Evolutionary conservation across 208 protist species (phyloP).

Genomic region (Angomonas ambiguus): DNA sequence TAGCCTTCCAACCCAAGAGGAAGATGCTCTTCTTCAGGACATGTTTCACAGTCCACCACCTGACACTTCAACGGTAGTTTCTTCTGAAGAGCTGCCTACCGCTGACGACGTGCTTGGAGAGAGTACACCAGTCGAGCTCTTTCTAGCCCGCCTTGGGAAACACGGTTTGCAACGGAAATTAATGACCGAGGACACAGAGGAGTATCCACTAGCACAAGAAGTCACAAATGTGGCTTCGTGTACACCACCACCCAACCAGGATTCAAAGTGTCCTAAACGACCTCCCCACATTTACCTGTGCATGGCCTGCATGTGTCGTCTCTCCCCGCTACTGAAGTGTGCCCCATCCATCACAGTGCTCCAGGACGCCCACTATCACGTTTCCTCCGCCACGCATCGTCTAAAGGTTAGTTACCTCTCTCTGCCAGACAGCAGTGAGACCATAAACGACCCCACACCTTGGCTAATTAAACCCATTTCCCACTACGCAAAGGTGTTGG

Average conservation of each 20-base stretch:
- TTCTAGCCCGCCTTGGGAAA: constrained; percentile 68
- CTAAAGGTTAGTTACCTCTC: constrained; percentile 65
- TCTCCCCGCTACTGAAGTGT: constrained; percentile 32
- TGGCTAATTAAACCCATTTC: constrained; percentile 14
- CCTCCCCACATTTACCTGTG: constrained; percentile 83
- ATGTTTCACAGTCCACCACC: neutral
- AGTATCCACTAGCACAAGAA: constrained; percentile 18
- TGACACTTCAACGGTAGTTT: neutral
- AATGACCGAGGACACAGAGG: constrained; percentile 26
- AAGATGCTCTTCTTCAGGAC: neutral
- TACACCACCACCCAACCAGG: neutral
- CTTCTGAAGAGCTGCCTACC: neutral
- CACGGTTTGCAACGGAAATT: constrained; percentile 74
- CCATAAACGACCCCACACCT: constrained; percentile 33
- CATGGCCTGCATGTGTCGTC: constrained; percentile 69
- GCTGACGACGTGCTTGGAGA: neutral
- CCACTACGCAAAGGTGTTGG: constrained; percentile 57
- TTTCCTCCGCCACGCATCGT: constrained; percentile 69
- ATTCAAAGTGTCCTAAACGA: no score
- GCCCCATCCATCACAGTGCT: constrained; percentile 51
- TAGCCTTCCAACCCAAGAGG: neutral
- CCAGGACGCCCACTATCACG: constrained; percentile 83
- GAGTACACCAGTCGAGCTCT: neutral
- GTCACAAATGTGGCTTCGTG: neutral
- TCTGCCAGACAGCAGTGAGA: constrained; percentile 66